These are phyloP conservation scores for Coemansia sp. DNA, from an alignment of 192 early-diverging fungal genomes.

Conservation along the genomic window DNA sequence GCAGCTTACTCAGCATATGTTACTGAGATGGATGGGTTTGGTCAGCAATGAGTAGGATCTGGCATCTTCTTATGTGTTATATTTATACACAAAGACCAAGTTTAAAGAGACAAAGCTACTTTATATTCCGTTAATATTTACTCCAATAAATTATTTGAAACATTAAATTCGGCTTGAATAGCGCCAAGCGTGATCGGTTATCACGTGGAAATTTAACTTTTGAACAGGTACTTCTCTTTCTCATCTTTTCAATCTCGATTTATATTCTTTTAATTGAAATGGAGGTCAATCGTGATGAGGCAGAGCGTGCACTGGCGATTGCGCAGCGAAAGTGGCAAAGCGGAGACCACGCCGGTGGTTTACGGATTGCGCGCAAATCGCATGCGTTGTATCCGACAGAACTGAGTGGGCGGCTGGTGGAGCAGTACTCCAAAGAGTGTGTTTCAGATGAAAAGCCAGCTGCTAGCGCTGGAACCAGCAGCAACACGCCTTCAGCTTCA, in stretches of 20 bases:
- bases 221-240: not conserved
- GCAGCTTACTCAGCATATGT: too few relatives aligned
- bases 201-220: not conserved
- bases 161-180: not conserved
- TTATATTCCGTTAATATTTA: not conserved
- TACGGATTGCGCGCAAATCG: conserved; percentile 85
- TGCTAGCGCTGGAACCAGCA: conserved; percentile 8
- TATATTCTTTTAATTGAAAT: conserved; percentile 46
- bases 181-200: not conserved
- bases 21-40: too few relatives aligned
- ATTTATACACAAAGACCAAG: too few relatives aligned
- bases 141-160: not conserved
- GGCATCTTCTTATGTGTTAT: too few relatives aligned
- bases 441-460: conserved; percentile 1
- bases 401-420: conserved; percentile 62
- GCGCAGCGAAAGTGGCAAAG: conserved; percentile 67
- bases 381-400: conserved; percentile 74
- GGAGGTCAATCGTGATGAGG: conserved; percentile 90
- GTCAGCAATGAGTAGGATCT: too few relatives aligned
- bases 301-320: conserved; percentile 70
- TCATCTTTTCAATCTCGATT: not conserved
- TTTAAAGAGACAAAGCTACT: too few relatives aligned
- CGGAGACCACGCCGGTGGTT: conserved; percentile 68
- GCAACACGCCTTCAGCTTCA: not conserved
- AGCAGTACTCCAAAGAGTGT: conserved; percentile 7